These are phyloP conservation scores for Komagataella phaffii DNA, from an alignment of 805 yeast genomes.

Conservation along the genomic window DNA sequence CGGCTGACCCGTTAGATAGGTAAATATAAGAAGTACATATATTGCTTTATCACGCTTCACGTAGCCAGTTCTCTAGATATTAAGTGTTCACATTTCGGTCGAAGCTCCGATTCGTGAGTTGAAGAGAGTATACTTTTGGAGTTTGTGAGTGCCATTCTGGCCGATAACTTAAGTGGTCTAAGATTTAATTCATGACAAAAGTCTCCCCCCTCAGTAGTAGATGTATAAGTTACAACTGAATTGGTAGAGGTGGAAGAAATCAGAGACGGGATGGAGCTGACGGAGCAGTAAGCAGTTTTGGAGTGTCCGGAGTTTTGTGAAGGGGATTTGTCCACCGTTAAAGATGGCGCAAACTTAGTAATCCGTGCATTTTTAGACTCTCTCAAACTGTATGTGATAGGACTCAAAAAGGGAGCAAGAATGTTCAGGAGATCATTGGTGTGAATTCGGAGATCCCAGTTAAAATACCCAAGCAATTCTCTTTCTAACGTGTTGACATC, in stretches of 20 bases:
- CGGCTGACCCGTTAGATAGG: not conserved
- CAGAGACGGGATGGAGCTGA: constrained; percentile 2
- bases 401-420: constrained; percentile 61
- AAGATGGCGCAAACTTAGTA: constrained; percentile 2
- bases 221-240: constrained; percentile 4
- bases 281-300: not conserved
- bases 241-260: constrained; percentile 3
- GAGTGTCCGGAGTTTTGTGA: not conserved
- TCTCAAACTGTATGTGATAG: constrained; percentile 45
- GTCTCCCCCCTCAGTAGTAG: not conserved
- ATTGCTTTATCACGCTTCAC: not conserved
- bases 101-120: not conserved
- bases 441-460: constrained; percentile 72
- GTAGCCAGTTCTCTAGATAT: not conserved
- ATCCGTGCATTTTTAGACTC: constrained; percentile 1
- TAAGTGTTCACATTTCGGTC: not conserved
- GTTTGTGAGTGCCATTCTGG: not conserved
- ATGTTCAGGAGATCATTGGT: constrained; percentile 58
- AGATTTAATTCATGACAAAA: not conserved
- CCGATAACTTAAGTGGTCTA: not conserved
- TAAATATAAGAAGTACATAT: not conserved
- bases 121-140: not conserved
- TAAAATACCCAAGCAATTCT: constrained; percentile 68
- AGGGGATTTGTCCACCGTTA: not conserved
- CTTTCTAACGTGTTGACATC: constrained; percentile 90